Percentiles rank a stretch among this genome's conserved stretches.
phyloP scores from a whole-genome alignment of 164 flowering plant genomes.

The Vitis rotundifolia region DNA sequence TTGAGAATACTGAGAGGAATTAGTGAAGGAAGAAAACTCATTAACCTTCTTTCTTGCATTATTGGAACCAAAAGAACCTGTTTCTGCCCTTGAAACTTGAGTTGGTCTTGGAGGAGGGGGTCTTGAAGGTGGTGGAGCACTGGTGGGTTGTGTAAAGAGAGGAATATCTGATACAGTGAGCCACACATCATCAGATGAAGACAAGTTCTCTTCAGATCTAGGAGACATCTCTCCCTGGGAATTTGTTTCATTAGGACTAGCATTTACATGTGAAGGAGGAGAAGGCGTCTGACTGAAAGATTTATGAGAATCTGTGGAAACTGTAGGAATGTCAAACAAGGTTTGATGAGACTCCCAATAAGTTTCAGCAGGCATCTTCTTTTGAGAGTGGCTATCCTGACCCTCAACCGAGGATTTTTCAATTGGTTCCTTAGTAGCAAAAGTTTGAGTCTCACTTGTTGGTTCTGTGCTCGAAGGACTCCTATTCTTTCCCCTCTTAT shows the following conservation, averaged over 20 bases:
- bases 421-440: constrained; percentile 31
- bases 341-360: constrained; percentile 44
- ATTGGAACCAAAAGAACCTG: constrained; percentile 32
- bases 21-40: constrained; percentile 43
- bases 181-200: constrained; percentile 72
- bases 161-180: constrained; percentile 87
- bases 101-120: constrained; percentile 87
- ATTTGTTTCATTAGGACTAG: constrained; percentile 34
- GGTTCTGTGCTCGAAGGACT: constrained; percentile 38
- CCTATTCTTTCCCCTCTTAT: constrained; percentile 33
- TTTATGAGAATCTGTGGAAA: constrained; percentile 41
- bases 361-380: constrained; percentile 39
- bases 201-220: constrained; percentile 43
- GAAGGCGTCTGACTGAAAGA: constrained; percentile 34
- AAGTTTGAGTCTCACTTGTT: constrained; percentile 23
- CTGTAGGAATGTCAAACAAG: constrained; percentile 54
- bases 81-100: constrained; percentile 38
- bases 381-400: constrained; percentile 37
- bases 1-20: constrained; percentile 37
- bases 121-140: constrained; percentile 97
- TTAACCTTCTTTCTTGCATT: constrained; percentile 50
- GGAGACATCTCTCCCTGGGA: constrained; percentile 40
- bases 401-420: constrained; percentile 37
- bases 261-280: constrained; percentile 36
- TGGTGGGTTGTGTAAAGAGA: constrained; percentile 86